These are phyloP conservation scores for Pleurotus salmoneostramineus DNA, from an alignment of 768 basidiomycete species.

Conservation along the genomic window DNA sequence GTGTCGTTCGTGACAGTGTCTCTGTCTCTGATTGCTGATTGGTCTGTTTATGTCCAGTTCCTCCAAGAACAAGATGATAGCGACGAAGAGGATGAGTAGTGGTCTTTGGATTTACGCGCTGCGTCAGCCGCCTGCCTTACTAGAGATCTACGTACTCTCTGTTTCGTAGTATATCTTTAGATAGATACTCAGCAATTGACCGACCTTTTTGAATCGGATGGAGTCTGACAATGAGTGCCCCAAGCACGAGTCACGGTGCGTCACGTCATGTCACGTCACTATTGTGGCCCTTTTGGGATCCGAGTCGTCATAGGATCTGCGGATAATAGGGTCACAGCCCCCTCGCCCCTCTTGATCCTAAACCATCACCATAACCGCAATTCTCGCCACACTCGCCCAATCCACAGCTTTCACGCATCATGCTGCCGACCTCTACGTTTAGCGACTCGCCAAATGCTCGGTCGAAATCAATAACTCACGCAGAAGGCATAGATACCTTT, in stretches of 20 bases:
- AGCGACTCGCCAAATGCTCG: constrained; percentile 72
- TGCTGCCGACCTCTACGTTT: constrained; percentile 31
- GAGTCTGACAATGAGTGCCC: background rate
- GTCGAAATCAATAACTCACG: constrained; percentile 78
- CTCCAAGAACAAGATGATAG: constrained; percentile 86
- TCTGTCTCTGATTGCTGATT: constrained; percentile 6
- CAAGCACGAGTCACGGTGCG: background rate
- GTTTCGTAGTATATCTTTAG: no score
- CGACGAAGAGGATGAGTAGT: constrained; percentile 50
- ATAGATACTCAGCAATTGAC: background rate
- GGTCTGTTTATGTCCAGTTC: constrained; percentile 49
- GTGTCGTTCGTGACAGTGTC: background rate
- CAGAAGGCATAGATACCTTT: constrained; percentile 63
- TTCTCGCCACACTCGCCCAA: background rate
- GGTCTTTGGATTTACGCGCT: background rate
- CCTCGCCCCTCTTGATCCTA: background rate
- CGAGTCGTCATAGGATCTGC: background rate
- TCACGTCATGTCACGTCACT: no score
- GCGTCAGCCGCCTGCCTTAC: no score
- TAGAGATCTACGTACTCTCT: no score
- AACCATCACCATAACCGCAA: background rate
- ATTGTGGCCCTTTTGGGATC: background rate
- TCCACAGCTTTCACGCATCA: background rate
- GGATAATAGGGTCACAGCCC: background rate
- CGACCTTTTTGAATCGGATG: background rate